Percentiles rank a stretch among this genome's conserved stretches.
Conservation (phyloP, 306 rosid species). For the Ziziphus jujuba region DNA sequence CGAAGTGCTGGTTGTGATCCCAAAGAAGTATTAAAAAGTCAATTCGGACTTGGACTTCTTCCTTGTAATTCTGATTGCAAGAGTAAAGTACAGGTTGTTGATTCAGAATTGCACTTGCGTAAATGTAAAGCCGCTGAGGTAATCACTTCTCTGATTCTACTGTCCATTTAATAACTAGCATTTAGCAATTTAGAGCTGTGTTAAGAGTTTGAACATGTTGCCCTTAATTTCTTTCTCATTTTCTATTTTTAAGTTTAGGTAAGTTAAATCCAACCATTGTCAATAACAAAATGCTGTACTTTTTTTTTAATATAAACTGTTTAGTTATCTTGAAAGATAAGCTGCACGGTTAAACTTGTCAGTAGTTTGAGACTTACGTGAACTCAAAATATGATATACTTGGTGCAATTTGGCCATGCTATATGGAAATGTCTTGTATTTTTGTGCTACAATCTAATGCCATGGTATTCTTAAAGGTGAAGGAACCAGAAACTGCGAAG, state of each 20-base stretch:
- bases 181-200: slow-evolving; percentile 7
- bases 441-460: slow-evolving; percentile 8
- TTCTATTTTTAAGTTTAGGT: not conserved
- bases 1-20: slow-evolving; percentile 48
- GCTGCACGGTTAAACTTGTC: no score
- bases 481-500: slow-evolving; percentile 54
- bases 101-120: slow-evolving; percentile 76
- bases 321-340: no score
- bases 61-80: slow-evolving; percentile 78
- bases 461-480: slow-evolving; percentile 46
- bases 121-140: slow-evolving; percentile 73
- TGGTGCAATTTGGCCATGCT: not conserved
- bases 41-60: slow-evolving; percentile 76
- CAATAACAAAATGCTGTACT: no score
- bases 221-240: not conserved
- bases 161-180: not conserved
- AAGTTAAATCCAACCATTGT: not conserved
- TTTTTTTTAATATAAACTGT: no score
- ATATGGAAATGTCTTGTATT: not conserved
- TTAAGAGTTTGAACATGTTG: not conserved
- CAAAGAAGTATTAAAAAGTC: slow-evolving; percentile 62
- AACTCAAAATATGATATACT: not conserved
- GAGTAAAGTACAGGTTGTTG: slow-evolving; percentile 59
- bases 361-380: not conserved
- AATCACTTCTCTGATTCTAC: slow-evolving; percentile 23